phyloP scores from a whole-genome alignment of 768 basidiomycete genomes.

The Leucosporidium yakuticum region DNA sequence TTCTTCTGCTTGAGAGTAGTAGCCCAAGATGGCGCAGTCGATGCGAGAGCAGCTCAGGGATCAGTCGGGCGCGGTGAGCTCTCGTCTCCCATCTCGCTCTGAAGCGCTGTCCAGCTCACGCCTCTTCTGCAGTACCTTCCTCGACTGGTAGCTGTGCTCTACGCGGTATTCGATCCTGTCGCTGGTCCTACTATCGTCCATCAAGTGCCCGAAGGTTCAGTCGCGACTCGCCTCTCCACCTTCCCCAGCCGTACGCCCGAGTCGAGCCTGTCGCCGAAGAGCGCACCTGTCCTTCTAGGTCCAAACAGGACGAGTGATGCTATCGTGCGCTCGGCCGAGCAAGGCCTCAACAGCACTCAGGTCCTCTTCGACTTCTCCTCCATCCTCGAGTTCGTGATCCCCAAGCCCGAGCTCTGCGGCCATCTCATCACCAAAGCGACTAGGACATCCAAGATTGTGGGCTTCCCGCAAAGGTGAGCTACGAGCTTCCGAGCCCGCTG shows the following conservation, averaged over 20 bases:
- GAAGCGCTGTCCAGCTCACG: neutral
- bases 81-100: neutral
- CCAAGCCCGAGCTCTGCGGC: conserved; percentile 74
- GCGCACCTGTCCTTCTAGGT: conserved; percentile 3
- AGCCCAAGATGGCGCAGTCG: neutral
- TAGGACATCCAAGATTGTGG: conserved; percentile 74
- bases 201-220: conserved; percentile 89
- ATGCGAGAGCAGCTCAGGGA: conserved; percentile 14
- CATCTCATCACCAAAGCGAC: conserved; percentile 82
- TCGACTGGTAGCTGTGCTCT: conserved; percentile 68
- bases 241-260: conserved; percentile 23
- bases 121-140: conserved; percentile 53
- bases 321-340: conserved; percentile 19
- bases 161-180: conserved; percentile 75
- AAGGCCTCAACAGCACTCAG: conserved; percentile 22
- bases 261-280: conserved; percentile 4
- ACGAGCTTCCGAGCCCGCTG: neutral
- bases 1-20: neutral
- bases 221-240: conserved; percentile 48
- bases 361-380: conserved; percentile 79
- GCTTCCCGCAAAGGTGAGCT: conserved; percentile 73
- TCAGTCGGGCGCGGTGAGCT: conserved; percentile 7
- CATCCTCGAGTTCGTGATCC: conserved; percentile 90
- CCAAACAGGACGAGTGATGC: conserved; percentile 7
- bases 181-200: conserved; percentile 84